Evolutionary conservation across 2,329 filamentous ascomycete species (phyloP).

Genomic region (Fusarium veterinarium): DNA sequence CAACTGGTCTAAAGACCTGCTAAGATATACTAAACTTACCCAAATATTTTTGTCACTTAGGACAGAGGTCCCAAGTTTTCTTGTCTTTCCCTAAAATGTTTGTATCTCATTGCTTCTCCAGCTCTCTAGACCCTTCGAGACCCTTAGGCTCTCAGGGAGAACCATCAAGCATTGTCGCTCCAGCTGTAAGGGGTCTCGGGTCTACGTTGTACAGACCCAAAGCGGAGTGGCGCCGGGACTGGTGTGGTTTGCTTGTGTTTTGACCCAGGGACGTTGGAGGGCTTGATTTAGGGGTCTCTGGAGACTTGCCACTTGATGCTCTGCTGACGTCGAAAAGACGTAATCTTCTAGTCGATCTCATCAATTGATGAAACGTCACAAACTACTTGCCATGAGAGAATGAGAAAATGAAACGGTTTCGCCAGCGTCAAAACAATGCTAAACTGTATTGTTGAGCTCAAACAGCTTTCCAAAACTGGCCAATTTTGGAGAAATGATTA

Average conservation of each 20-base stretch:
- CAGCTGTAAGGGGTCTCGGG: conserved; percentile 5
- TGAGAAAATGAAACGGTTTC: not conserved
- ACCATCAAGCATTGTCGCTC: conserved; percentile 7
- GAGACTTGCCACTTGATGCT: not conserved
- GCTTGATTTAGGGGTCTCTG: conserved; percentile 14
- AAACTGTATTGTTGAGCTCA: not conserved
- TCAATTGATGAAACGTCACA: not conserved
- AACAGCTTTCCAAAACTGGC: not conserved
- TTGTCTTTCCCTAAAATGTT: not conserved
- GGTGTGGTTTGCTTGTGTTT: conserved; percentile 12
- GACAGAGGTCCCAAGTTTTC: not conserved
- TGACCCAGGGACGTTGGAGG: not conserved
- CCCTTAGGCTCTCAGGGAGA: not conserved
- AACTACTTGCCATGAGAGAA: not conserved
- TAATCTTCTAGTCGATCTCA: conserved; percentile 3
- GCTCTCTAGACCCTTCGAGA: conserved; percentile 9
- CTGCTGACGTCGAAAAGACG: conserved; percentile 36
- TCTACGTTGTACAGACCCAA: not conserved
- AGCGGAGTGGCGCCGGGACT: conserved; percentile 10
- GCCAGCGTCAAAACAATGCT: too few relatives aligned
- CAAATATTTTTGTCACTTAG: not conserved
- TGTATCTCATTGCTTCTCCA: not conserved
- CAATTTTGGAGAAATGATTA: conserved; percentile 17
- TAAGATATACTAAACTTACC: not conserved
- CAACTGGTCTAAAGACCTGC: not conserved